Evolutionary conservation across 257 asterid genomes (phyloP).

Genomic region (Solanum dulcamara): DNA sequence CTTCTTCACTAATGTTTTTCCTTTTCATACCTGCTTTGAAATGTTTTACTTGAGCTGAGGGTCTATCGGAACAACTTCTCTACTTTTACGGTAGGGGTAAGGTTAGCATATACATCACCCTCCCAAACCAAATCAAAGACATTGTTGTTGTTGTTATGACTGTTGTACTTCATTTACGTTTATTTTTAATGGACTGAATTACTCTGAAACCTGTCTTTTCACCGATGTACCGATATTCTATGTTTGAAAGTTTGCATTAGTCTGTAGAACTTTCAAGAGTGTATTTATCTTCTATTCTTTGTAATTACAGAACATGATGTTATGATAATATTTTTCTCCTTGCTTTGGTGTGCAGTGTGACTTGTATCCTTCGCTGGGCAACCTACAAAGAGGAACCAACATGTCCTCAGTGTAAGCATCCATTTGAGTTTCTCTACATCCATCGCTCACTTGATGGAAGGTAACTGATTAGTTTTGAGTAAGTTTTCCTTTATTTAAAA

Average conservation of each 20-base stretch:
- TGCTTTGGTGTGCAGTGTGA: conserved; percentile 43
- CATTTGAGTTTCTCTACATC: conserved; percentile 66
- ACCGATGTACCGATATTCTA: not conserved
- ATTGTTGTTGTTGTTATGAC: not conserved
- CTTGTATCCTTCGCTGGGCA: conserved; percentile 89
- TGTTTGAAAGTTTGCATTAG: not conserved
- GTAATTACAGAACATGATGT: not conserved
- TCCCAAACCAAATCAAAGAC: too few relatives aligned
- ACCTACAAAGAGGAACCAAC: conserved; percentile 68
- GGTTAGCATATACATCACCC: not conserved
- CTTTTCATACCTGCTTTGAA: not conserved
- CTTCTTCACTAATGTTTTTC: not conserved
- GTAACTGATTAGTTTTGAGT: conserved; percentile 18
- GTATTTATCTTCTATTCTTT: not conserved
- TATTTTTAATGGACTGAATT: not conserved
- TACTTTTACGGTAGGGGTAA: not conserved
- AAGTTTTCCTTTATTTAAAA: not conserved
- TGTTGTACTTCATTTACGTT: not conserved
- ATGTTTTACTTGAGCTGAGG: not conserved
- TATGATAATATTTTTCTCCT: not conserved
- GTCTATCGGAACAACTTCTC: not conserved
- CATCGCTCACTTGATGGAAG: conserved; percentile 93
- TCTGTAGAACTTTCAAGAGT: not conserved
- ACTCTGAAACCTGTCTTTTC: not conserved
- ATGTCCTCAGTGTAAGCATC: conserved; percentile 87